Evolutionary conservation across 805 yeast species (phyloP).

Genomic region (Schwanniomyces occidentalis): DNA sequence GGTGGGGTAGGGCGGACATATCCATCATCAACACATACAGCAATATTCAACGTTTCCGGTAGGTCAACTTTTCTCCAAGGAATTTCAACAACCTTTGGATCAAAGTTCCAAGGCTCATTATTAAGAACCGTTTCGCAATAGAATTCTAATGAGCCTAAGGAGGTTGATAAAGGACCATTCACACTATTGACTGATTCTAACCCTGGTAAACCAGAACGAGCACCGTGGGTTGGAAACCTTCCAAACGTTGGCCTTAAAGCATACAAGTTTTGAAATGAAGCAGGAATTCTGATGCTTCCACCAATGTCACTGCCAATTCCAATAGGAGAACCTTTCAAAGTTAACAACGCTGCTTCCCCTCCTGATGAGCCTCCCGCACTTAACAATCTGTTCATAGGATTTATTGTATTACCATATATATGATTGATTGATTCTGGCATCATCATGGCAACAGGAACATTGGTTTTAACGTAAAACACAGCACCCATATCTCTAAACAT

Average conservation of each 20-base stretch:
- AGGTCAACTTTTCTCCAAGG: constrained; percentile 36
- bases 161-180: constrained; percentile 45
- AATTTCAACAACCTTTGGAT: constrained; percentile 43
- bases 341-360: constrained; percentile 52
- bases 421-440: constrained; percentile 47
- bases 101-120: constrained; percentile 46
- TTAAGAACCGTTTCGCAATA: constrained; percentile 38
- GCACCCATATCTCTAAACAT: constrained; percentile 50
- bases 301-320: constrained; percentile 61
- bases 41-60: constrained; percentile 39
- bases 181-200: constrained; percentile 24
- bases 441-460: constrained; percentile 53
- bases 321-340: constrained; percentile 44
- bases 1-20: constrained; percentile 57
- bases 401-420: constrained; percentile 47
- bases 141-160: constrained; percentile 35
- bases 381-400: constrained; percentile 43
- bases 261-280: constrained; percentile 41
- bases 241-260: constrained; percentile 42
- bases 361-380: constrained; percentile 58
- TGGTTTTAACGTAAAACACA: constrained; percentile 55
- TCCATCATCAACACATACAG: constrained; percentile 45
- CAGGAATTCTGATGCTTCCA: constrained; percentile 51
- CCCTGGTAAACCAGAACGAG: constrained; percentile 32
- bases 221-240: constrained; percentile 22